These are phyloP conservation scores for Rhynchospora tenuis DNA, from an alignment of 176 grass and related monocot species.

Conservation along the genomic window DNA sequence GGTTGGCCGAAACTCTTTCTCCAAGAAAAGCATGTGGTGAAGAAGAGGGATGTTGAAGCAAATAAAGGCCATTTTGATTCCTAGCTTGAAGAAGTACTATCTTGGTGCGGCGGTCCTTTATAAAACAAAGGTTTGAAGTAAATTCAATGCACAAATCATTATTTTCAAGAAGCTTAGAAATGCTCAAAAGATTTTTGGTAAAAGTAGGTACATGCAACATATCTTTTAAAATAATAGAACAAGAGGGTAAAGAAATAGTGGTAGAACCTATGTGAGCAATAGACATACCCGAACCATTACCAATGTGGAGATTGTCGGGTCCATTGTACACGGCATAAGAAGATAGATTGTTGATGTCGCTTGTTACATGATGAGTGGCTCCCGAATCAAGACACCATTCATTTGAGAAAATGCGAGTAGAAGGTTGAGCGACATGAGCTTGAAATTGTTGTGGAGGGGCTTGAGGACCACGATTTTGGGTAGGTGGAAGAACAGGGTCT, in stretches of 20 bases:
- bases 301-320: neutral
- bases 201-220: neutral
- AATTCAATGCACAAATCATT: neutral
- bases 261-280: neutral
- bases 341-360: neutral
- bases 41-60: neutral
- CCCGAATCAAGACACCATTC: neutral
- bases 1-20: neutral
- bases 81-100: neutral
- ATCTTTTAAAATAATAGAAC: neutral
- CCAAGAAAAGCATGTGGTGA: neutral
- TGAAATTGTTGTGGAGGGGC: no score
- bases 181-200: neutral
- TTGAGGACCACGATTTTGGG: no score
- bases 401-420: fast-evolving
- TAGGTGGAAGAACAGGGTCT: no score
- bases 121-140: neutral
- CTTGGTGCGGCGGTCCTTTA: neutral
- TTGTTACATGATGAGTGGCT: neutral
- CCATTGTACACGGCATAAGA: neutral
- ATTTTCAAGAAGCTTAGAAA: neutral
- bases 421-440: neutral
- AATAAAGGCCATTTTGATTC: neutral
- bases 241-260: neutral
- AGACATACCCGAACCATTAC: neutral